Evolutionary conservation across 257 asterid genomes (phyloP).

Genomic region (Solanum paucissectum): DNA sequence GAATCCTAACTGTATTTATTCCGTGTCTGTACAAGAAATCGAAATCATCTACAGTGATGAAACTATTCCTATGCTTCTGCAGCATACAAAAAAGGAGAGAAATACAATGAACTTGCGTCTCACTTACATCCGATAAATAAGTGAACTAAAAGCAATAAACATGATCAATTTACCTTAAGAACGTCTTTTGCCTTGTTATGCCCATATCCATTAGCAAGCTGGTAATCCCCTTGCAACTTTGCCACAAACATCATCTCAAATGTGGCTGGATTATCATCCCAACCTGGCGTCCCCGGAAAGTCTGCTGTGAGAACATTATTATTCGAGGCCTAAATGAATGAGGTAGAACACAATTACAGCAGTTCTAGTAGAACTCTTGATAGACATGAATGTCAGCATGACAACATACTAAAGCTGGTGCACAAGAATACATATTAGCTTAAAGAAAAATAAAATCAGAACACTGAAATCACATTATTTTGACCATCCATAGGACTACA

Average conservation of each 20-base stretch:
- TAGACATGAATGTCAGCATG: not conserved
- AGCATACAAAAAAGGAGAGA: not conserved
- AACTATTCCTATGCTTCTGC: conserved; percentile 69
- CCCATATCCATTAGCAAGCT: conserved; percentile 81
- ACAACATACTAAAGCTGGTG: not conserved
- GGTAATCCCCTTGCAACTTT: conserved; percentile 74
- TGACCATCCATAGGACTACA: not conserved
- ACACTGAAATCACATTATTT: not conserved
- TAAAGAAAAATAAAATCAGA: not conserved
- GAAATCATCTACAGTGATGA: conserved; percentile 61
- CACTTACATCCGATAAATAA: not conserved
- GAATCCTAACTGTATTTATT: conserved; percentile 71
- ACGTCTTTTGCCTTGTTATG: conserved; percentile 44
- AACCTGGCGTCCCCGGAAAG: conserved; percentile 62
- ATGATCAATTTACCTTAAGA: conserved; percentile 31
- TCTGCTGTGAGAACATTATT: conserved; percentile 63
- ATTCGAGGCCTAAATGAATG: conserved; percentile 59
- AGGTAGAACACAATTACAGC: conserved; percentile 15
- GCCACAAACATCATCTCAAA: conserved; percentile 42
- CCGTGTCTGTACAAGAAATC: conserved; percentile 59
- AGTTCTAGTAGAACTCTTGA: not conserved
- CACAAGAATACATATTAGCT: not conserved
- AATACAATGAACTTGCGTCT: not conserved
- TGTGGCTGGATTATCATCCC: conserved; percentile 88
- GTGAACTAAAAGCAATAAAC: not conserved